These are phyloP conservation scores for Suzukiozyma palmioleophila DNA, from an alignment of 1,139 yeast species.

Conservation along the genomic window DNA sequence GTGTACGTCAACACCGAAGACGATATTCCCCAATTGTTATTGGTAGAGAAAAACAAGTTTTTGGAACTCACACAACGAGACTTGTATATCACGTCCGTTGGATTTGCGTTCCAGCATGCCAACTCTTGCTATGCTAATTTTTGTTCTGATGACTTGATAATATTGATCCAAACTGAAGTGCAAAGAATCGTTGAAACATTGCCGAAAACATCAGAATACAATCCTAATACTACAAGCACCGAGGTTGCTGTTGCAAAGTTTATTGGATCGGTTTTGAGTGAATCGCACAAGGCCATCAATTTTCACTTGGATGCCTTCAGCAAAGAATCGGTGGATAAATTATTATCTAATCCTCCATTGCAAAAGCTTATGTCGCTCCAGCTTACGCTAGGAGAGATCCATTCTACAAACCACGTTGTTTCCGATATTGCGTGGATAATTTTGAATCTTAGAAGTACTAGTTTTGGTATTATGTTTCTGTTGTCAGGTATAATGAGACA, in stretches of 20 bases:
- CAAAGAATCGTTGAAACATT: constrained; percentile 19
- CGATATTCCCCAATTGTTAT: constrained; percentile 17
- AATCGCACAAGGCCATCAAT: constrained; percentile 65
- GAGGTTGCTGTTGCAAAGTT: constrained; percentile 30
- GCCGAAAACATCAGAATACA: constrained; percentile 10
- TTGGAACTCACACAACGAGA: constrained; percentile 23
- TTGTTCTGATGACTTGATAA: constrained; percentile 63
- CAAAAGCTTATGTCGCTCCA: constrained; percentile 66
- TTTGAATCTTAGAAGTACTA: constrained; percentile 63
- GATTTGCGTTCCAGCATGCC: constrained; percentile 62
- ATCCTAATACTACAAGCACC: constrained; percentile 12
- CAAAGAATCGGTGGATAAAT: constrained; percentile 65
- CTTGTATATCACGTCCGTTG: constrained; percentile 47
- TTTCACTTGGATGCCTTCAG: constrained; percentile 61
- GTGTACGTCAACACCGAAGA: constrained; percentile 28
- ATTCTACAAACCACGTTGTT: constrained; percentile 41
- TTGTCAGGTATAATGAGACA: constrained; percentile 58
- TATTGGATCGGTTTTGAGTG: constrained; percentile 47
- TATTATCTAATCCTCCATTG: constrained; percentile 68
- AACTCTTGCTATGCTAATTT: constrained; percentile 61
- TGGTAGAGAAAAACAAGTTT: constrained; percentile 21
- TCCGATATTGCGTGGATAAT: constrained; percentile 64
- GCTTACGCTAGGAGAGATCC: constrained; percentile 57
- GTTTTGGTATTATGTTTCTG: constrained; percentile 73
- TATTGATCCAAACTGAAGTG: constrained; percentile 48